phyloP scores from a whole-genome alignment of 208 protist genomes.

The Entamoeba nuttalli region DNA sequence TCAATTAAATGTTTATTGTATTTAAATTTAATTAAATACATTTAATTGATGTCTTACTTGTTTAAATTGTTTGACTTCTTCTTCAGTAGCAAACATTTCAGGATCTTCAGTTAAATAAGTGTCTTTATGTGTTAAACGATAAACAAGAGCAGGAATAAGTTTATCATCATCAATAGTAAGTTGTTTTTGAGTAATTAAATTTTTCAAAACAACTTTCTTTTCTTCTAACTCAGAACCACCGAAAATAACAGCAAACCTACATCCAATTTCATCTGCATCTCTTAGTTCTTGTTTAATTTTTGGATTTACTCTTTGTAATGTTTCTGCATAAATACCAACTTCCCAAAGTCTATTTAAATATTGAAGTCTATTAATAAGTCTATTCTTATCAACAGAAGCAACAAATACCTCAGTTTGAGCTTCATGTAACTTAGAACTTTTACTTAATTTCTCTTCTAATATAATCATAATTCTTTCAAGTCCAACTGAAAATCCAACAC shows the following conservation, averaged over 20 bases:
- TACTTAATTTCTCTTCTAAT: slow-evolving; percentile 17
- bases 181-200: background rate
- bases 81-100: background rate
- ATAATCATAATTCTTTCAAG: slow-evolving; percentile 65
- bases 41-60: background rate
- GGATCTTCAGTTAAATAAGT: background rate
- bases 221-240: slow-evolving; percentile 47
- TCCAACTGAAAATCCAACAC: slow-evolving; percentile 60
- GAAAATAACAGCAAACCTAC: slow-evolving; percentile 42
- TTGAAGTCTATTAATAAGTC: slow-evolving; percentile 39
- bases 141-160: background rate
- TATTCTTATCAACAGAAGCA: slow-evolving; percentile 13
- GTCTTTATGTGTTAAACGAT: background rate
- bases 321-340: slow-evolving; percentile 37
- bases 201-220: slow-evolving; percentile 41
- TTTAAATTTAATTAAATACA: background rate
- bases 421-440: background rate
- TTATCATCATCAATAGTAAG: background rate
- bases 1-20: background rate
- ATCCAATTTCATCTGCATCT: background rate
- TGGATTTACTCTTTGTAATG: slow-evolving; percentile 29
- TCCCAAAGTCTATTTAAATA: slow-evolving; percentile 44
- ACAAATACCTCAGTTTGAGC: slow-evolving; percentile 48
- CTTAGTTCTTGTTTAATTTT: slow-evolving; percentile 34
- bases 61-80: background rate